Evolutionary conservation across 805 yeast species (phyloP).

Genomic region (Candida xiaguanensis): DNA sequence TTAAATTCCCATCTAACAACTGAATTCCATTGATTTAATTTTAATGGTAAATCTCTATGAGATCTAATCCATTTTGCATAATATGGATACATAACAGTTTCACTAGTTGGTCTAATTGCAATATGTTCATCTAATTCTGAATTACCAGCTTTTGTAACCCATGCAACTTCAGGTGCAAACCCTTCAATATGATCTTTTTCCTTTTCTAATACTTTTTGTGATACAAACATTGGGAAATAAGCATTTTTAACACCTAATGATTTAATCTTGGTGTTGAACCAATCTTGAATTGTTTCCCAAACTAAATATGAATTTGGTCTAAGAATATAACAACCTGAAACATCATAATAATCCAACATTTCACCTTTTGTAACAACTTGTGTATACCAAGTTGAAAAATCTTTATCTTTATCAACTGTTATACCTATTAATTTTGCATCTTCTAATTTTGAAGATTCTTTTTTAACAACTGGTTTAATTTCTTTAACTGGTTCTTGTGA

Average conservation of each 20-base stretch:
- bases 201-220: constrained; percentile 85
- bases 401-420: constrained; percentile 87
- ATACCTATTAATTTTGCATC: constrained; percentile 94
- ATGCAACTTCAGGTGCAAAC: constrained; percentile 99
- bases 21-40: constrained; percentile 98
- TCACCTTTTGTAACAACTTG: constrained; percentile 96
- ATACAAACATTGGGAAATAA: constrained; percentile 98
- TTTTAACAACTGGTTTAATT: constrained; percentile 29
- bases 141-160: constrained; percentile 96
- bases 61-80: constrained; percentile 99
- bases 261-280: constrained; percentile 80
- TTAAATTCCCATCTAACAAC: constrained; percentile 99
- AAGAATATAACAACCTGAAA: constrained; percentile 96
- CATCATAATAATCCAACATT: constrained; percentile 97
- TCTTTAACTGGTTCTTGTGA: constrained; percentile 39
- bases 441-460: constrained; percentile 55
- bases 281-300: constrained; percentile 92
- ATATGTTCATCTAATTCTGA: constrained; percentile 96
- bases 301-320: constrained; percentile 92
- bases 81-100: constrained; percentile 99
- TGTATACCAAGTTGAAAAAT: constrained; percentile 96
- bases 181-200: constrained; percentile 99
- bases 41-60: constrained; percentile 94
- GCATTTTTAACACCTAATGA: constrained; percentile 89
- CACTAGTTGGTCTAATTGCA: constrained; percentile 99